phyloP scores from a whole-genome alignment of 345 rosid species.

The Hibiscus mutabilis region DNA sequence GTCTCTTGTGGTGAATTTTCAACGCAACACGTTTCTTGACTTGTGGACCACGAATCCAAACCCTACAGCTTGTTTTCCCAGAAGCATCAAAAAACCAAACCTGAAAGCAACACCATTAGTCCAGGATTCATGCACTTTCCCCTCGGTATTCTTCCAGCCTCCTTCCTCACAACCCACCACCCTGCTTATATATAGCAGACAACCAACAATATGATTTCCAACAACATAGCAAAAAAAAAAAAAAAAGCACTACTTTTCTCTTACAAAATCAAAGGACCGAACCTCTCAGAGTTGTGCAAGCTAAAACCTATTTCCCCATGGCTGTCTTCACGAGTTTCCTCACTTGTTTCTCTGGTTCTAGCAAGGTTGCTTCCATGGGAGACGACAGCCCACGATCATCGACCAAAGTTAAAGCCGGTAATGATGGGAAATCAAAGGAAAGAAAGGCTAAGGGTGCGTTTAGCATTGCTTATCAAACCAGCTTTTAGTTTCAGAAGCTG shows the following conservation, averaged over 20 bases:
- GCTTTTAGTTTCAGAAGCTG: no score
- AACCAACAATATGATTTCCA: background rate
- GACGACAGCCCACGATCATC: background rate
- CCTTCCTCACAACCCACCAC: background rate
- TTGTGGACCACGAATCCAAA: background rate
- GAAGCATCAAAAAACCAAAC: background rate
- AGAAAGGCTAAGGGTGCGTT: background rate
- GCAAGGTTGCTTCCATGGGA: background rate
- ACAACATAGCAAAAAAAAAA: background rate
- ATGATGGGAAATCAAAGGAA: background rate
- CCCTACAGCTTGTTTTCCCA: background rate
- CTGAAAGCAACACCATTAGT: background rate
- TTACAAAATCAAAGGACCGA: background rate
- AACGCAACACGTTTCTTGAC: background rate
- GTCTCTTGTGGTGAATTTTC: background rate
- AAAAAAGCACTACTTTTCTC: background rate
- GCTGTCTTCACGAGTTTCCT: background rate
- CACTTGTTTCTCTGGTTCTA: slow-evolving; percentile 2
- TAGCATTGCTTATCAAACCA: no score
- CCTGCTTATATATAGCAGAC: background rate
- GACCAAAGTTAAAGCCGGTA: background rate
- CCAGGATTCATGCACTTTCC: background rate
- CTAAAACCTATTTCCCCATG: background rate
- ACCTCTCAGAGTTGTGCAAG: background rate
- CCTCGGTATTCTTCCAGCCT: no score